Base-by-base conservation (phyloP, 2,329 filamentous ascomycete genomes). In the Pseudocercospora cruenta region DNA sequence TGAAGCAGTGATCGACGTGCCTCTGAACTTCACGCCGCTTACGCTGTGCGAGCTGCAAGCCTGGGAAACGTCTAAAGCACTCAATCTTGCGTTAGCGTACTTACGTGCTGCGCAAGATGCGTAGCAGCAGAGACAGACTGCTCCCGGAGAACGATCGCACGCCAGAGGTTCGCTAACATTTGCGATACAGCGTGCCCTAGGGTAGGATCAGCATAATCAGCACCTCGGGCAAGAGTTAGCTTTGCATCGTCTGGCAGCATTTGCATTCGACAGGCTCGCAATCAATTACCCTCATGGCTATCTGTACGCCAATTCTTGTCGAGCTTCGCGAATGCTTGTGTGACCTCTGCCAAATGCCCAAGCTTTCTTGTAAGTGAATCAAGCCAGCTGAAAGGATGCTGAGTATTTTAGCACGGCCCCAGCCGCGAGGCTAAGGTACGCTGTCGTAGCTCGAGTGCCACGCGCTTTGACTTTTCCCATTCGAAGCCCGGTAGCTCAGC, bases 401-500 rank as follows among this genome's bases (percentile, higher is more conserved):
- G 12, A 54, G 24, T 12, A 14, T 54, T 24, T 54, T 28, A n/a
- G 51, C 51, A 24, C 19, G 14, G 22, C 26, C 21, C 51, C 19
- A 54, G 22, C 22, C 19, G 45, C n/a, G 16, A 21, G n/a, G 45
- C 45, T 49, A 28, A 28, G 26, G 16, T 14, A 54, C 26, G 21
- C 24, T 54, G 10, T 28, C 3, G 22, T 54, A 24, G 51, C 51
- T 24, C 51, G 4, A 39, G 19, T 39, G n/a, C 54, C 28, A 58
- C 31, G 31, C 31, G 31, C 54, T 33, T 26, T n/a, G 4, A 33
- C 53, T 6, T 19, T 31, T 10, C 22, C 16, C 7, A 6, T 58
- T 33, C 22, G 54, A 58, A 58, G 54, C 28, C 28, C 54, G 54
- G 54, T 58, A 58, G 54, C 31, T 58, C 54, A 58, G n/a, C 54